Evolutionary conservation across 2,329 filamentous ascomycete genomes (phyloP).

Genomic region (Exophiala alcalophila): DNA sequence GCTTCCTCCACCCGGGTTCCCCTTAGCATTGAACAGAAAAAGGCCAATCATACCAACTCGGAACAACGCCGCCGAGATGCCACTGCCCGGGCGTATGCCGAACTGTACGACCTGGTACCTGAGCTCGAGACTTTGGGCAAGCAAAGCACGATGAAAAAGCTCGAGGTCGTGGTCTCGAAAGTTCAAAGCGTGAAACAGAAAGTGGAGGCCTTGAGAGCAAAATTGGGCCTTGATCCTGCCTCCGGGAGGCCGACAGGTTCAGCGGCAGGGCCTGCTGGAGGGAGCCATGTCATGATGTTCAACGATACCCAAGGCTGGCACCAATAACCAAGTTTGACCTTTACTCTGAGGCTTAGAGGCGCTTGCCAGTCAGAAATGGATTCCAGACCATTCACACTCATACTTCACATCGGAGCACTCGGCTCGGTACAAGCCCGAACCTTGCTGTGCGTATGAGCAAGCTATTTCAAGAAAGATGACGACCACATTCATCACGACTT

Average conservation of each 20-base stretch:
- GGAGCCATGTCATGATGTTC: conserved; percentile 4
- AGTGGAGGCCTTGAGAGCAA: conserved; percentile 21
- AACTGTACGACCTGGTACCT: conserved; percentile 30
- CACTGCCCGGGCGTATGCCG: conserved; percentile 27
- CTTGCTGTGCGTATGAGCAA: too few relatives aligned
- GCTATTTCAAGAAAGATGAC: too few relatives aligned
- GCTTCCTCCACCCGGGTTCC: conserved; percentile 21
- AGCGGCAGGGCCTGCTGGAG: conserved; percentile 3
- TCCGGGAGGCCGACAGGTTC: conserved; percentile 14
- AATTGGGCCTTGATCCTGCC: conserved; percentile 19
- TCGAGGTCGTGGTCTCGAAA: conserved; percentile 29
- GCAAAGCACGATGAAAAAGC: conserved; percentile 32
- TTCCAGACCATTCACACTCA: not conserved
- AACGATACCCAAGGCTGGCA: conserved; percentile 13
- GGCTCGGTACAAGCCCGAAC: too few relatives aligned
- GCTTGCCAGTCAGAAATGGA: too few relatives aligned
- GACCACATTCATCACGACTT: too few relatives aligned
- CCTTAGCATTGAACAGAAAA: conserved; percentile 29
- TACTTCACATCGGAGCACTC: too few relatives aligned
- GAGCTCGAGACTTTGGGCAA: conserved; percentile 28
- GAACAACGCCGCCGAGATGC: conserved; percentile 31
- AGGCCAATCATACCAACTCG: conserved; percentile 31
- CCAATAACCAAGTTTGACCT: conserved; percentile 3
- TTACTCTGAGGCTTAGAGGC: too few relatives aligned
- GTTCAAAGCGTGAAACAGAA: conserved; percentile 21